phyloP scores from a whole-genome alignment of 192 early-diverging fungal genomes.

The Chytriomyces hyalinus region DNA sequence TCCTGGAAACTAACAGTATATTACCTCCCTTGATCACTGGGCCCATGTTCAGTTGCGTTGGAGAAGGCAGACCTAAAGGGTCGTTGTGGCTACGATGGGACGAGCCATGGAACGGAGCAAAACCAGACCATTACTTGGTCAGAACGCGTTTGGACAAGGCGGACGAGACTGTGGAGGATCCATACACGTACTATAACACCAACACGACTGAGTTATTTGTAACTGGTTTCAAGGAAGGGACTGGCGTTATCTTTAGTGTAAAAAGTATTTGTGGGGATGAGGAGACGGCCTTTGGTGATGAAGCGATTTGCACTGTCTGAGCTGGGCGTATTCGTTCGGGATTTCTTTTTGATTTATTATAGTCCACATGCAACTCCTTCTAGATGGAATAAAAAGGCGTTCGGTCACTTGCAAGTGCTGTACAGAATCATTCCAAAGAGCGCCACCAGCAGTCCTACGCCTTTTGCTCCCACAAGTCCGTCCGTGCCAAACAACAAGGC shows the following conservation, averaged over 20 bases:
- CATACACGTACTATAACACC: conserved; percentile 14
- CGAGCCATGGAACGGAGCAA: conserved; percentile 46
- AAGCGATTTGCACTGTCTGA: conserved; percentile 34
- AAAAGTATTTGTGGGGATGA: conserved; percentile 36
- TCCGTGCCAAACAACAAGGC: conserved; percentile 14
- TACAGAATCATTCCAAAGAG: conserved; percentile 17
- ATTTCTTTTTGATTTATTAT: not conserved
- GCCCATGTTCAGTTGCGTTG: conserved; percentile 42
- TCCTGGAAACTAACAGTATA: conserved; percentile 1
- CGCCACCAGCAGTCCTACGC: conserved; percentile 10
- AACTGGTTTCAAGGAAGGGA: conserved; percentile 37
- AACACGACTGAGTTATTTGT: conserved; percentile 34
- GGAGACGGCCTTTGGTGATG: conserved; percentile 42
- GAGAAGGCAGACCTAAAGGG: conserved; percentile 33
- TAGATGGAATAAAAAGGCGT: not conserved
- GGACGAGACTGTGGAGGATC: conserved; percentile 26
- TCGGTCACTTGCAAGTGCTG: not conserved
- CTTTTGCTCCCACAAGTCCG: conserved; percentile 8
- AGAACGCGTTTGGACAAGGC: conserved; percentile 23
- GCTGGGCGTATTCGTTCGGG: not conserved
- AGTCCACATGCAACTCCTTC: not conserved
- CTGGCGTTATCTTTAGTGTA: conserved; percentile 36
- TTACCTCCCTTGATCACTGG: conserved; percentile 36
- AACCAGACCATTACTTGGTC: conserved; percentile 49
- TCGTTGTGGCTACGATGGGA: conserved; percentile 52